Evolutionary conservation across 148 eudicot genomes (phyloP), one percentile per base, ranked within the genome.

Genomic region (Chenopodium quinoa): DNA sequence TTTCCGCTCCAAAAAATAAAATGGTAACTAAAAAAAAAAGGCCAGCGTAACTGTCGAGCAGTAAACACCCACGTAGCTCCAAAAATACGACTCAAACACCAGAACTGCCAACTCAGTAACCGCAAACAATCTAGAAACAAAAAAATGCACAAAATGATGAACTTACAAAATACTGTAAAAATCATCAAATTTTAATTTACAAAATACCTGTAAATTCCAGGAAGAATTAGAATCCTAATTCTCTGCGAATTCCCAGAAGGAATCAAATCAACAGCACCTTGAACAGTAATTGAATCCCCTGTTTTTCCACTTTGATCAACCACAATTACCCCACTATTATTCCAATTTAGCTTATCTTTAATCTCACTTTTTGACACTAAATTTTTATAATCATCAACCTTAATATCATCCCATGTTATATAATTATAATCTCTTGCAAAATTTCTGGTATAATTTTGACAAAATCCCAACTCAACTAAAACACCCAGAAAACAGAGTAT

Each of bases 191-290:
- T 34, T 22, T 2, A 9, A 67, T 1, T 19, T 13, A 23, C n/a
- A 73, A 74, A 4, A 2, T 11, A 95, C 99, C 97, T 92, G 92
- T 95, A 95, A 85, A 89, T 89, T 50, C 97, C 98, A 40, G 98
- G 98, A 83, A 84, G 97, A 68, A 95, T 84, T 70, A 84, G 84
- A 73, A 95, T 93, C 62, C 90, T 93, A 23, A 93, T 87, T 65
- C 98, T 87, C 62, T 79, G 68, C 7, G 89, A 85, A 88, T 95
- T 95, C 22, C 86, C 73, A n/a, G 56, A 44, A 7, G 98, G 97
- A 25, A 95, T 93, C 87, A 92, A 46, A 87, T 92, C 94, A 80
- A 95, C 85, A 2, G 99, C 99, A 71, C 93, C 99, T 87, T 95
- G 97, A 54, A 95, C 89, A 4, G 94, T 92, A 1, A 77, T 8